A percentile compares a stretch with the other conserved stretches of the same genome.
Evolutionary conservation across 768 basidiomycete genomes (phyloP).

Genomic region (Serendipita sp.): DNA sequence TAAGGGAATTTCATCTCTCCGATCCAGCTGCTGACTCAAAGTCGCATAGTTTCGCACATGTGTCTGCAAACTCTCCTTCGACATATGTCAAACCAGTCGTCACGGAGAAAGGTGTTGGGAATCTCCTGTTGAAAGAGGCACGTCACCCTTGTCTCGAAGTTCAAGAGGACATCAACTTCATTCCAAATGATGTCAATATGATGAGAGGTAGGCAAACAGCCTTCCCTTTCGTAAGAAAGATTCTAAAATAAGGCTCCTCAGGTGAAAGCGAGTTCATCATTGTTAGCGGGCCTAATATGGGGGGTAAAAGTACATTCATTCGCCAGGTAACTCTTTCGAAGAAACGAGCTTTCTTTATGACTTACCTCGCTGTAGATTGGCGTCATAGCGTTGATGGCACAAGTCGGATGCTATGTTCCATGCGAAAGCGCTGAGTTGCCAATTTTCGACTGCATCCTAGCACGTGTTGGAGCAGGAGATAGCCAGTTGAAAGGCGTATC

Average conservation of each 20-base stretch:
- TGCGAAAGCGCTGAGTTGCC: constrained; percentile 75
- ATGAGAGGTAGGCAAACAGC: constrained; percentile 47
- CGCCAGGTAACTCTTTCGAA: constrained; percentile 41
- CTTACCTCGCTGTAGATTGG: constrained; percentile 42
- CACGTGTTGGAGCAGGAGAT: constrained; percentile 93
- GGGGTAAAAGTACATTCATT: constrained; percentile 95
- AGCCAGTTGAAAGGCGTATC: constrained; percentile 96
- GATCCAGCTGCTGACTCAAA: constrained; percentile 7
- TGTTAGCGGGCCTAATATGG: constrained; percentile 98
- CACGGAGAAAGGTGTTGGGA: constrained; percentile 63
- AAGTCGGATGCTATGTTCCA: constrained; percentile 90
- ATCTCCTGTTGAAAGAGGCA: constrained; percentile 66
- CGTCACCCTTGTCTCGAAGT: constrained; percentile 95
- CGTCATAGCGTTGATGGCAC: constrained; percentile 93
- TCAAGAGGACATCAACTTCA: constrained; percentile 89
- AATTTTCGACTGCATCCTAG: constrained; percentile 89
- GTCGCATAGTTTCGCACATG: constrained; percentile 65
- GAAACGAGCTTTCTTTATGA: neutral
- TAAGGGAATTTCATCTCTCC: constrained; percentile 18
- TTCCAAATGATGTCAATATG: constrained; percentile 92
- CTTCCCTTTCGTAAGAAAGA: neutral
- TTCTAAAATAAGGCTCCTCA: constrained; percentile 17
- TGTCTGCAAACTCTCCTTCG: constrained; percentile 72
- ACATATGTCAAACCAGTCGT: constrained; percentile 80
- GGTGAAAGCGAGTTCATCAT: constrained; percentile 87